These are phyloP conservation scores for Geoglossum cookeanum DNA, from an alignment of 2,329 filamentous ascomycete species.

Conservation along the genomic window DNA sequence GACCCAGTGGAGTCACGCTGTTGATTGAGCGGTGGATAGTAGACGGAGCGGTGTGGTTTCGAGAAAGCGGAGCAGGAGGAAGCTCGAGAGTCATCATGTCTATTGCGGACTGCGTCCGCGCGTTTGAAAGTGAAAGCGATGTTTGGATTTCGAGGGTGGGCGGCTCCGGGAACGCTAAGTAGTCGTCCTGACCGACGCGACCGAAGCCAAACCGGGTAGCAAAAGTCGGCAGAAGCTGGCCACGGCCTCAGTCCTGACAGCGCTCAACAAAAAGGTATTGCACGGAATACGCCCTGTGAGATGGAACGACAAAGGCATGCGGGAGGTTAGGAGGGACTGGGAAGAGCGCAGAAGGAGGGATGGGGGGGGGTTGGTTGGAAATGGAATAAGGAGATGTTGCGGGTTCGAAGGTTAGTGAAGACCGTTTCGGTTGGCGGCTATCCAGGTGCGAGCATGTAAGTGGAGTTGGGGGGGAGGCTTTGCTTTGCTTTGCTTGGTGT, in stretches of 20 bases:
- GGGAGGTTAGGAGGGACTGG: neutral
- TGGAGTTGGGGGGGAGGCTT: neutral
- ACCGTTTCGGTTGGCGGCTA: constrained; percentile 3
- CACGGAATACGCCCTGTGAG: neutral
- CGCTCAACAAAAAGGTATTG: neutral
- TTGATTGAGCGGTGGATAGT: neutral
- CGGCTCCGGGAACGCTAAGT: neutral
- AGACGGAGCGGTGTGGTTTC: constrained; percentile 2
- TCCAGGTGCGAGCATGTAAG: neutral
- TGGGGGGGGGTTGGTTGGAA: neutral
- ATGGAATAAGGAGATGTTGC: constrained; percentile 3
- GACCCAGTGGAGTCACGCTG: neutral
- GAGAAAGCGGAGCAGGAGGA: neutral
- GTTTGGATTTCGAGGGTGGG: neutral
- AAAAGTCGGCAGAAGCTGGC: neutral
- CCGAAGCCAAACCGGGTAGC: neutral
- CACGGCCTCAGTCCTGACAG: neutral
- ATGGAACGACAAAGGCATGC: constrained; percentile 1
- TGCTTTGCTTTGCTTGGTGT: neutral
- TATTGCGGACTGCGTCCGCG: neutral
- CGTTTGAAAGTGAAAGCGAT: neutral
- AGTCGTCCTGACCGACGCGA: neutral
- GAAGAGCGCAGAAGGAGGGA: neutral
- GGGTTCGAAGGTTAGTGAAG: neutral
- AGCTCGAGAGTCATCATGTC: constrained; percentile 3